A percentile compares a stretch with the other conserved stretches of the same genome.
Conservation (phyloP, 179 eudicot genomes). For the Spergularia azorica region DNA sequence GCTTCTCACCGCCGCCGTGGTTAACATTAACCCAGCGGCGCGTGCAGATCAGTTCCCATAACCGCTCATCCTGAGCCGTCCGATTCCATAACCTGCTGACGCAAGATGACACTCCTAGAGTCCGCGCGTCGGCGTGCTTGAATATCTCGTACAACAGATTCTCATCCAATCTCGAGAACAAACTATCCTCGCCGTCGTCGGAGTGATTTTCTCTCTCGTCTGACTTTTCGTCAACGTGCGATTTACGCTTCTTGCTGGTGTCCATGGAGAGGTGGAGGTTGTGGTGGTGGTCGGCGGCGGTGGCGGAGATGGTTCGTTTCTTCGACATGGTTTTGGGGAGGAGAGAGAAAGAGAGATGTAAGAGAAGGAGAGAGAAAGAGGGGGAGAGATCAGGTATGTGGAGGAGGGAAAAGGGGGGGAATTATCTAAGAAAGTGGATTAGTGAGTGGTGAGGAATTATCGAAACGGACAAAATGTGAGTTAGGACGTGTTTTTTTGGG, state of each 20-base stretch:
- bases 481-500: not conserved
- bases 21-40: slow-evolving; percentile 44
- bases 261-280: not conserved
- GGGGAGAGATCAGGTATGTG: not conserved
- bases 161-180: slow-evolving; percentile 47
- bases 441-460: not conserved
- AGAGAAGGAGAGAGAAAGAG: not conserved
- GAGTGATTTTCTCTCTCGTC: not conserved
- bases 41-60: slow-evolving; percentile 90
- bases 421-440: not conserved
- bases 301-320: slow-evolving; percentile 3
- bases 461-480: not conserved
- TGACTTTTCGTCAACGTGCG: too few species aligned
- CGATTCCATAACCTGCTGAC: slow-evolving; percentile 64
- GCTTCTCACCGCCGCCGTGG: slow-evolving; percentile 40
- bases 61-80: slow-evolving; percentile 76
- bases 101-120: slow-evolving; percentile 56
- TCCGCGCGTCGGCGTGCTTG: slow-evolving; percentile 68
- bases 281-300: not conserved
- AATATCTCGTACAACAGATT: slow-evolving; percentile 74
- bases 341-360: not conserved
- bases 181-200: not conserved
- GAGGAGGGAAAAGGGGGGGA: not conserved
- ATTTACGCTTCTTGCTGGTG: slow-evolving; percentile 1
- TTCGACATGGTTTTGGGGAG: slow-evolving; percentile 1